Base-by-base conservation (phyloP, 495 filamentous ascomycete genomes). In the Massariosphaeria phaeospora region DNA sequence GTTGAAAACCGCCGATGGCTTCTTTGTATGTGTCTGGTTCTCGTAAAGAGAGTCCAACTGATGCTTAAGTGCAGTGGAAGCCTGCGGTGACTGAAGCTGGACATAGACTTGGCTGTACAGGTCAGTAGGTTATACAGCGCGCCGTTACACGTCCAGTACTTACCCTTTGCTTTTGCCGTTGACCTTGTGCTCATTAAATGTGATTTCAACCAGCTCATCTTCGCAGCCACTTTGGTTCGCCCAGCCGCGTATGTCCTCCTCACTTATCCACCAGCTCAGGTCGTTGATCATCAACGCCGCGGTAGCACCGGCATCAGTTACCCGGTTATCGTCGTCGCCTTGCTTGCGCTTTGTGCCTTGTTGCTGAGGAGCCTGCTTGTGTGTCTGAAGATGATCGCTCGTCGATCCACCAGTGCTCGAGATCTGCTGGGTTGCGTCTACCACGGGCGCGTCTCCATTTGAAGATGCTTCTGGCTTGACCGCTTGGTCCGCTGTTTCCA, bases 111-210 rank as follows among this genome's bases (percentile, higher is more conserved):
- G 90, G 5, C 93, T 96, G 65, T 59, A 48, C 46, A 25, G 29
- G 39, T 46, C 20, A 46, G 30, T 44, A 33, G 8, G 43, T 20
- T 17, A 43, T 30, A 8, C 11, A 35, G 8, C 11, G 24, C 30
- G 24, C 2, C 8, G 51, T 12, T 20, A 47, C 29, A 55, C 8
- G 8, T 13, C 7, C 7, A 3, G 25, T 12, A 70, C 84, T 61
- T 76, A 96, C 91, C 91, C 90, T 73, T 96, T 96, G 68, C 88
- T 93, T 70, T 98, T 98, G 48, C 93, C 93, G 63, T 98, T 98
- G 12, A 97, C 89, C 70, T 98, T 98, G 70, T 97, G 93, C 67
- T 98, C 93, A 56, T 85, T 95, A 63, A 96, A 97, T 0, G 91
- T 95, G 36, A 97, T 83, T 50, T 96, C 91, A 64, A 89, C 89